Conservation (phyloP, 371 early-diverging fungal genomes). For the Mucor irregularis region DNA sequence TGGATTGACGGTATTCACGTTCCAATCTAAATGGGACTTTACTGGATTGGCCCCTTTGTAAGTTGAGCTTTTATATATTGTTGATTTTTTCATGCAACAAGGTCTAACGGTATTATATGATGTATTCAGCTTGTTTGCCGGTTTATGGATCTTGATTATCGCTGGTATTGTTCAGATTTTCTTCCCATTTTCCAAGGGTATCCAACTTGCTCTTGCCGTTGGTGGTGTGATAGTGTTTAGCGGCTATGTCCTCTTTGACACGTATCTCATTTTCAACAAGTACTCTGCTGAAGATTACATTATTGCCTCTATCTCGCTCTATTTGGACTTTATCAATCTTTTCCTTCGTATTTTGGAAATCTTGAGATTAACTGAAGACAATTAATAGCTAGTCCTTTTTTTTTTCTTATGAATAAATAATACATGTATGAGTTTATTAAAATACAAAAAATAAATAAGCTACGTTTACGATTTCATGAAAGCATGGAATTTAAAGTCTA, state of each 20-base stretch:
- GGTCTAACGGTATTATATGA: background rate
- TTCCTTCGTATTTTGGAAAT: slow-evolving; percentile 75
- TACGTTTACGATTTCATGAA: too few relatives aligned
- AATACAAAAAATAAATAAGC: background rate
- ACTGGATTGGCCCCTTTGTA: slow-evolving; percentile 65
- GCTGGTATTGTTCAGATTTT: slow-evolving; percentile 69
- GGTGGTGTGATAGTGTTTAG: slow-evolving; percentile 70
- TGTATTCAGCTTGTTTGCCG: slow-evolving; percentile 55
- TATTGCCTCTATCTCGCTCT: slow-evolving; percentile 71
- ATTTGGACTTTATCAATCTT: slow-evolving; percentile 81
- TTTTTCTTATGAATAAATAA: too few relatives aligned
- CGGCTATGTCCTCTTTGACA: slow-evolving; percentile 75
- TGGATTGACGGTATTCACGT: slow-evolving; percentile 73
- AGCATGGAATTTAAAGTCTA: slow-evolving; percentile 30
- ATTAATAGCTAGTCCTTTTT: too few relatives aligned
- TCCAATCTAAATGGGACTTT: slow-evolving; percentile 77
- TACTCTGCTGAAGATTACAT: slow-evolving; percentile 81
- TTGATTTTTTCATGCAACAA: background rate
- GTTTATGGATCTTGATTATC: slow-evolving; percentile 61
- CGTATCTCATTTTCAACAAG: slow-evolving; percentile 67
- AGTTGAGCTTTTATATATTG: slow-evolving; percentile 9
- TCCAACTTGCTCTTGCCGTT: slow-evolving; percentile 67
- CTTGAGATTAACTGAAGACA: slow-evolving; percentile 23
- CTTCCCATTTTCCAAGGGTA: slow-evolving; percentile 64
- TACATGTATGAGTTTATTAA: background rate